Percentiles rank a stretch among this genome's conserved stretches.
Evolutionary conservation across 2,329 filamentous ascomycete genomes (phyloP).

Genomic region (Alternaria longipes): DNA sequence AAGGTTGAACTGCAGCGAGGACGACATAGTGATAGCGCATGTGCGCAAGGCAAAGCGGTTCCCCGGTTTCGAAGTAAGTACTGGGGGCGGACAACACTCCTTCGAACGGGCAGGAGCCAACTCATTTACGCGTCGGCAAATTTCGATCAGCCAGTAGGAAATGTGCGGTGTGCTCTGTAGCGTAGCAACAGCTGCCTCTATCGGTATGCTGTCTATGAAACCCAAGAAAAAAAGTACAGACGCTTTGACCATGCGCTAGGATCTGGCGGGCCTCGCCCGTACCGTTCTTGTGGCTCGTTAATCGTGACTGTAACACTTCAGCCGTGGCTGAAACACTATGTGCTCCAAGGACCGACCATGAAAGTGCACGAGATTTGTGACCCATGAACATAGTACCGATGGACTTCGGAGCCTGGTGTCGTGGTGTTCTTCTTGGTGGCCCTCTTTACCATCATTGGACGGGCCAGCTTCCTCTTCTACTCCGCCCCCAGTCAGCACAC

Average conservation of each 20-base stretch:
- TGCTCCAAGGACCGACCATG: constrained; percentile 15
- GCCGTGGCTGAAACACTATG: constrained; percentile 30
- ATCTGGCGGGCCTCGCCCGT: constrained; percentile 13
- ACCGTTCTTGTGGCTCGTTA: constrained; percentile 22
- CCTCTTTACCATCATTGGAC: constrained; percentile 27
- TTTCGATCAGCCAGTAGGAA: constrained; percentile 28
- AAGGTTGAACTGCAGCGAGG: constrained; percentile 44
- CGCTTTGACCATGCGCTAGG: constrained; percentile 22
- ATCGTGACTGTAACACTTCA: constrained; percentile 17
- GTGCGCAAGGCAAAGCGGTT: constrained; percentile 25
- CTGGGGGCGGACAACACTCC: constrained; percentile 33
- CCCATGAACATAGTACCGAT: constrained; percentile 24
- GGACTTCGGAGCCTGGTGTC: constrained; percentile 9
- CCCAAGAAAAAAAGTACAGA: constrained; percentile 19
- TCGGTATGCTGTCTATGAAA: constrained; percentile 26
- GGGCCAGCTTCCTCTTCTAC: background rate
- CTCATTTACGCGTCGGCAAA: constrained; percentile 42
- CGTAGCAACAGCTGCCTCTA: constrained; percentile 22
- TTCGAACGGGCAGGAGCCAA: constrained; percentile 34
- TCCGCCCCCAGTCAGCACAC: constrained; percentile 27
- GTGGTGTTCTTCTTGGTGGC: constrained; percentile 8
- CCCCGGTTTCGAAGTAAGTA: constrained; percentile 26
- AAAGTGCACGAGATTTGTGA: constrained; percentile 25
- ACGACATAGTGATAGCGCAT: constrained; percentile 29
- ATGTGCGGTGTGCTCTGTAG: constrained; percentile 20